These are phyloP conservation scores for Rhamnella rubrinervis DNA, from an alignment of 331 rosid genomes.

Conservation along the genomic window DNA sequence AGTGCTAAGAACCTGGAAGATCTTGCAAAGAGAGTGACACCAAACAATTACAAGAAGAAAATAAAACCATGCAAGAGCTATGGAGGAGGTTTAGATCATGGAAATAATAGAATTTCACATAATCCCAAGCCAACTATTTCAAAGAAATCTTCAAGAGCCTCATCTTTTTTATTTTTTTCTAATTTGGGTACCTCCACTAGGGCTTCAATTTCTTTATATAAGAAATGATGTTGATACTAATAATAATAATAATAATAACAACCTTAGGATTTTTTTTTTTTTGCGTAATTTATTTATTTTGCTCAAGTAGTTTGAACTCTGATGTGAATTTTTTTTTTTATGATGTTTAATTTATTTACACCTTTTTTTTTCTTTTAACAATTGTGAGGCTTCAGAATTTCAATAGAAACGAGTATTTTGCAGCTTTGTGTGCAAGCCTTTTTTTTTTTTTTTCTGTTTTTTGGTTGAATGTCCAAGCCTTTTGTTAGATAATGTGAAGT, in stretches of 20 bases:
- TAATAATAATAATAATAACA: too few relatives aligned
- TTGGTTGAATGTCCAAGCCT: too few relatives aligned
- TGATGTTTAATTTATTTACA: background rate
- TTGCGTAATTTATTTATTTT: background rate
- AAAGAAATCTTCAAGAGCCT: conserved; percentile 60
- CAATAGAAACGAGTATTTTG: too few relatives aligned
- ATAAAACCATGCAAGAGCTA: conserved; percentile 74
- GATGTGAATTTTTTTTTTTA: background rate
- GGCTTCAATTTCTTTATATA: conserved; percentile 27
- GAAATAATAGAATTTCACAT: conserved; percentile 31
- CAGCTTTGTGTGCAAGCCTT: too few relatives aligned
- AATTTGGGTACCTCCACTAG: background rate
- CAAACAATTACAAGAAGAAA: conserved; percentile 37
- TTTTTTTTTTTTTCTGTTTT: too few relatives aligned
- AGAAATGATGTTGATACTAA: conserved; percentile 10
- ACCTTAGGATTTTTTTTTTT: background rate
- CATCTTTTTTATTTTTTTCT: conserved; percentile 35
- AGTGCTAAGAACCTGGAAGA: conserved; percentile 66
- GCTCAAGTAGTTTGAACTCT: background rate
- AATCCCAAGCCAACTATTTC: conserved; percentile 65
- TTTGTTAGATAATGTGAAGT: too few relatives aligned
- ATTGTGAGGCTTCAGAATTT: background rate
- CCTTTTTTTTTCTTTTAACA: background rate
- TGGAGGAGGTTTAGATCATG: conserved; percentile 56
- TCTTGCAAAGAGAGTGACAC: conserved; percentile 58